Conservation (phyloP, 1,284 basidiomycete species). For the Ustilago hordei region DNA sequence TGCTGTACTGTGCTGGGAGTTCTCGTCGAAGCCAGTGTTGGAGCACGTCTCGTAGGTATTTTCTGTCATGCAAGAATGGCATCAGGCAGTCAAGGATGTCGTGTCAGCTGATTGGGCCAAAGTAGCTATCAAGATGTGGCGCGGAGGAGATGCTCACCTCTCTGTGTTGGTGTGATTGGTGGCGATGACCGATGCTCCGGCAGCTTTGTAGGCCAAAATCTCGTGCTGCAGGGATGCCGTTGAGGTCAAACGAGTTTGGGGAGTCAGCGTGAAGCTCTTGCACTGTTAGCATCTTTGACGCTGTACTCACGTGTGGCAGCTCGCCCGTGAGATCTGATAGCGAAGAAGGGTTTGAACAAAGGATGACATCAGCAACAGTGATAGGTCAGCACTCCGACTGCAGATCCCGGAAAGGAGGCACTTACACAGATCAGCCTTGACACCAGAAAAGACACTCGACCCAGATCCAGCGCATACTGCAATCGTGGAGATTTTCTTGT, state of each 20-base stretch:
- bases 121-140: not conserved
- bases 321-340: constrained; percentile 62
- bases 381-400: not conserved
- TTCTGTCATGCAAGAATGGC: constrained; percentile 15
- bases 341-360: not conserved
- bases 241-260: not conserved
- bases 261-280: not conserved
- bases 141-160: constrained; percentile 30
- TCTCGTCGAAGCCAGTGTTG: constrained; percentile 42
- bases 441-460: constrained; percentile 51
- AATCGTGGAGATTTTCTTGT: constrained; percentile 45
- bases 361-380: not conserved
- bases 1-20: constrained; percentile 14
- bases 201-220: constrained; percentile 60
- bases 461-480: constrained; percentile 67
- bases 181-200: constrained; percentile 63
- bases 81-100: not conserved
- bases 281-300: not conserved
- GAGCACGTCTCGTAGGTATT: constrained; percentile 55
- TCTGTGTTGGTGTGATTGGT: constrained; percentile 67
- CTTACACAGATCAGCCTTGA: constrained; percentile 60
- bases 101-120: not conserved
- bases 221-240: constrained; percentile 54
- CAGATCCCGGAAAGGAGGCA: not conserved
- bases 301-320: constrained; percentile 53